Evolutionary conservation across 257 asterid genomes (phyloP), one percentile per base, ranked within the genome.

Genomic region (Eucommia ulmoides): DNA sequence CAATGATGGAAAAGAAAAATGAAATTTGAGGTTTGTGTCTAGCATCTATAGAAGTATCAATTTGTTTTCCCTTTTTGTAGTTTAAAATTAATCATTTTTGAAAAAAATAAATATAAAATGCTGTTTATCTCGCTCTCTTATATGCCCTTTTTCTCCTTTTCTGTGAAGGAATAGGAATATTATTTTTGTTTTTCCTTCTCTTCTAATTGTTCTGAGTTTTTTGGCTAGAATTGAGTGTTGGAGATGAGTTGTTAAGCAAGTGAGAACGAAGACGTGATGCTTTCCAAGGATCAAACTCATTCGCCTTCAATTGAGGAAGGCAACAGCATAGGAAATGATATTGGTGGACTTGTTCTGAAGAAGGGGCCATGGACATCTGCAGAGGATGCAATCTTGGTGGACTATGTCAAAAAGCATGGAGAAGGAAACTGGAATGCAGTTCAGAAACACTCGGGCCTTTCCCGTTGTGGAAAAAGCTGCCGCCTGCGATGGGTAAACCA

Each of bases 391-490:
- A 65, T 76, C 61, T 57, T 80, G 53, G 65, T 76, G 48, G 82
- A 76, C 35, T 80, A 80, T 44, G 89, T 80, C 69, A 80, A 68
- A 49, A 80, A 60, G 55, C 75, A 80, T 25, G 84, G 84, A 21
- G 89, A 80, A 66, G 84, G 89, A 23, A 80, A 80, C 60, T 80
- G 89, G 89, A 80, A 80, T 61, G 74, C 84, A 41, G 82, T 80
- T 66, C 84, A 76, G 64, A 80, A 70, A 47, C 75, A 80, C 65
- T 63, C 82, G 0, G 89, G 89, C 50, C 80, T 80, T 62, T 69
- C 69, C 10, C 74, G 89, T 42, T 80, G 89, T 68, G 89, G 89
- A 17, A 80, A 80, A 58, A 80, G 89, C 69, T 80, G 89, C 68
- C 60, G 84, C 20, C 41, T 80, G 42, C 66, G 89, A 15, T 80